Evolutionary conservation across 2,329 filamentous ascomycete species (phyloP).

Genomic region (Aureobasidium mangrovei): DNA sequence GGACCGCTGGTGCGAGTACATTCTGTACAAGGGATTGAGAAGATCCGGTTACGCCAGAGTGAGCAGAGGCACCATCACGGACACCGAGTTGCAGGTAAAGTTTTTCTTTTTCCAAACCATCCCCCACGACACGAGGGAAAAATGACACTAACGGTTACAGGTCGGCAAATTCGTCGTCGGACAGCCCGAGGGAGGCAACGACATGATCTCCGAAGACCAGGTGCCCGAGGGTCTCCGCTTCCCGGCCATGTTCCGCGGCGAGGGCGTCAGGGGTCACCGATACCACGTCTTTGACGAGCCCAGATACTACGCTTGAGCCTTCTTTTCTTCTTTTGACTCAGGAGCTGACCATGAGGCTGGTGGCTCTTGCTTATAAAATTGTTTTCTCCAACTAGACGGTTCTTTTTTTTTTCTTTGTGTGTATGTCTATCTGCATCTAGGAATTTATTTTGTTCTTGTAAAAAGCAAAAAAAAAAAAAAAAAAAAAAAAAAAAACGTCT

Average conservation of each 20-base stretch:
- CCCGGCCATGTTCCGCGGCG: conserved; percentile 71
- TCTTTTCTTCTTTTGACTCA: not conserved
- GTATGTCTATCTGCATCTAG: too few relatives aligned
- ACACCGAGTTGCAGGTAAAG: conserved; percentile 83
- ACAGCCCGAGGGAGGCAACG: conserved; percentile 53
- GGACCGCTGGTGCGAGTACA: conserved; percentile 99
- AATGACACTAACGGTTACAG: conserved; percentile 28
- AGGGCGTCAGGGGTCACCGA: conserved; percentile 77
- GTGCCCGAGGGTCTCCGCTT: conserved; percentile 74
- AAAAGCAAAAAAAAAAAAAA: too few relatives aligned
- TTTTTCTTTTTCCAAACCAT: not conserved
- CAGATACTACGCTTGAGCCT: conserved; percentile 46
- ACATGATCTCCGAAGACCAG: conserved; percentile 61
- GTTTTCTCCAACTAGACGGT: too few relatives aligned
- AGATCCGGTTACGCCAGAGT: conserved; percentile 84
- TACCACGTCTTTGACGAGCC: conserved; percentile 97
- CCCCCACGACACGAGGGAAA: not conserved
- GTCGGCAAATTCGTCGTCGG: conserved; percentile 89
- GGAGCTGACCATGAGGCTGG: too few relatives aligned
- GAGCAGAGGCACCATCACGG: conserved; percentile 82
- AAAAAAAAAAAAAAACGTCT: too few relatives aligned
- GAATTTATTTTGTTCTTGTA: too few relatives aligned
- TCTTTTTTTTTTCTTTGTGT: too few relatives aligned
- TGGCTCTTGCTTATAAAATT: too few relatives aligned
- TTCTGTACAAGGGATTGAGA: conserved; percentile 82